Conservation (phyloP, 2,329 filamentous ascomycete species). For the Colletotrichum shisoi region DNA sequence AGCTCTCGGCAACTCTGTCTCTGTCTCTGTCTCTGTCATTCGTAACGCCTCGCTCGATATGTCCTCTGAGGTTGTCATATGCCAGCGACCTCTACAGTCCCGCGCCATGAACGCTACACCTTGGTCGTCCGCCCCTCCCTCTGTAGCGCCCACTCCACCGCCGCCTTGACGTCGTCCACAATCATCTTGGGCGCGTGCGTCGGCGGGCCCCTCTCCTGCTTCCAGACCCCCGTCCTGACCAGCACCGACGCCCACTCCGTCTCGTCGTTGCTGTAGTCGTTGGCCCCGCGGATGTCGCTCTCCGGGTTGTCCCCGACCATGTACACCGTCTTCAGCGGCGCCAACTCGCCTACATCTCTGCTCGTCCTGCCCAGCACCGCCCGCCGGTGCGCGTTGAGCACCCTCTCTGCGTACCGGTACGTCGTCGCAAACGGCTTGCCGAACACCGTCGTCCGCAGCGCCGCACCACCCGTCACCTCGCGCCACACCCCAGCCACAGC, state of each 20-base stretch:
- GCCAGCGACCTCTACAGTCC: background rate
- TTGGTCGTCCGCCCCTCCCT: constrained; percentile 52
- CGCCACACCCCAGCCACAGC: constrained; percentile 83
- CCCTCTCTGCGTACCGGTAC: constrained; percentile 83
- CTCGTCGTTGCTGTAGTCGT: constrained; percentile 73
- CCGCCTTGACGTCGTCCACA: constrained; percentile 77
- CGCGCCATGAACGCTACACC: background rate
- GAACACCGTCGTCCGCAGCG: constrained; percentile 71
- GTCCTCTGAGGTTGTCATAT: background rate
- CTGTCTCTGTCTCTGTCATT: background rate
- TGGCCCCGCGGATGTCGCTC: constrained; percentile 89
- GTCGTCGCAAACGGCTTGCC: constrained; percentile 84
- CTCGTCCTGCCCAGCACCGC: constrained; percentile 50
- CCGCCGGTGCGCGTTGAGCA: constrained; percentile 69
- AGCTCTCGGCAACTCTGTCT: too few species aligned
- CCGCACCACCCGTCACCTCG: constrained; percentile 70
- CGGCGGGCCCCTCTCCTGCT: constrained; percentile 56
- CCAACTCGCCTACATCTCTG: constrained; percentile 39
- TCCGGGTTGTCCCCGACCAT: constrained; percentile 94
- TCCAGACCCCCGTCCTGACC: constrained; percentile 82
- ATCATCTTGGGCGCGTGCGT: constrained; percentile 69
- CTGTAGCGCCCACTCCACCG: constrained; percentile 78
- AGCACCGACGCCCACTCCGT: constrained; percentile 81
- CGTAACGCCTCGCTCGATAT: background rate
- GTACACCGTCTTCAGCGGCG: constrained; percentile 76